Base-by-base conservation (phyloP, 768 basidiomycete genomes). In the Trametes cinnabarina region DNA sequence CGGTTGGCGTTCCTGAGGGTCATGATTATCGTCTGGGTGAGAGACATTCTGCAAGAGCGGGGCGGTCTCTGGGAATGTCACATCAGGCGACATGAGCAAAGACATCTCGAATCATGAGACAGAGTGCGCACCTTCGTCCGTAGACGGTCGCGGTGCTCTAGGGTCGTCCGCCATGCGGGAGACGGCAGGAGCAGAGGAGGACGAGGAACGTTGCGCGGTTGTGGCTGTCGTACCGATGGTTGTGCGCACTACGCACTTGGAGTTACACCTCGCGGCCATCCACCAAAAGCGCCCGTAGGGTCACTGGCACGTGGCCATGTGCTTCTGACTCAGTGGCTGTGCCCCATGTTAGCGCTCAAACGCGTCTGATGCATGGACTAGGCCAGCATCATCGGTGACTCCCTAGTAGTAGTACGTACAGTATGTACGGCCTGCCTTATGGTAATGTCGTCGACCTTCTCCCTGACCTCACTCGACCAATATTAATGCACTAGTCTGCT, bases 21-120 rank as follows among this genome's bases (percentile, higher is more conserved):
- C 23, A 9, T 42, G 53, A 32, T 15, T 51, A 28, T 50, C 55
- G 39, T 78, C 72, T 40, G 78, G 79, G 17, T 73, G 68, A 17
- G 77, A 79, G 26, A 76, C 69, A 66, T 82, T 78, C 58, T 77
- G 76, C 22, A 92, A 71, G 46, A 92, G 76, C 35, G 88, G 84
- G 3, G 86, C 84, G 25, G 80, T 69, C 72, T 91, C 90, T 90
- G 62, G 52, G 2, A 51, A 43, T 26, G 49, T 40, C 39, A 50
- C 47, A 51, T 63, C 55, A 32, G 58, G 55, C 52, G 58, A 54
- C 58, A 17, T 49, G 22, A 58, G 47, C 7, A 55, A 40, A 12
- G 58, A 42, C 52, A 62, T 62, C 49, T 14, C n/a, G 25, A 7
- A 30, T 37, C 26, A 23, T 30, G 46, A 35, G 60, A 65, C 30